Conservation (phyloP, 768 basidiomycete genomes). For the Polyporus arcularius region DNA sequence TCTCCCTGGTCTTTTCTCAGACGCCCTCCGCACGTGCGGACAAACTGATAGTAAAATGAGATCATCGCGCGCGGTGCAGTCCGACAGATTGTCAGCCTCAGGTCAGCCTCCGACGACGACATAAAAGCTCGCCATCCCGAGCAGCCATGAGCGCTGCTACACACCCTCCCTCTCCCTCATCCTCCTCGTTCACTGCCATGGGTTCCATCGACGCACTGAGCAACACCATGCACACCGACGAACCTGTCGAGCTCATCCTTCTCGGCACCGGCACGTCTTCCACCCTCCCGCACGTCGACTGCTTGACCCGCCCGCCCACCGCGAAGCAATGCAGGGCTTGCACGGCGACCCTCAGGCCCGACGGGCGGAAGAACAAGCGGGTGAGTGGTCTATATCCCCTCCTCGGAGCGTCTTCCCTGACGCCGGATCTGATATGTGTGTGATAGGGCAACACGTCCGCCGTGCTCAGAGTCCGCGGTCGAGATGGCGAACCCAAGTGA, state of each 20-base stretch:
- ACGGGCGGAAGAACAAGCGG: constrained; percentile 81
- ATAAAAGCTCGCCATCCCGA: constrained; percentile 5
- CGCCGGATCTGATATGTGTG: constrained; percentile 7
- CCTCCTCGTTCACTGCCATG: constrained; percentile 1
- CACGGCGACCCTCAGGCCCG: constrained; percentile 61
- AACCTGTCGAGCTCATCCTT: constrained; percentile 66
- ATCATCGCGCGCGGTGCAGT: constrained; percentile 8
- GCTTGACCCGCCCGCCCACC: constrained; percentile 69
- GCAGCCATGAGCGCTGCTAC: neutral
- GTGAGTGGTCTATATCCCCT: constrained; percentile 21
- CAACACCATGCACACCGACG: constrained; percentile 1
- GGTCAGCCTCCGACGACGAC: neutral
- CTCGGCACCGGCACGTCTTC: constrained; percentile 84
- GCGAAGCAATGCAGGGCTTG: constrained; percentile 61
- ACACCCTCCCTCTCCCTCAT: neutral
- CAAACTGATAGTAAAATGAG: constrained; percentile 4
- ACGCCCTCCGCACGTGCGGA: constrained; percentile 15
- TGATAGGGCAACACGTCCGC: constrained; percentile 71
- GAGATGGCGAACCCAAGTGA: constrained; percentile 49
- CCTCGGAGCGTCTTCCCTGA: neutral
- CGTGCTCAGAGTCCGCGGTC: constrained; percentile 51
- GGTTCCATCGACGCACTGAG: constrained; percentile 15
- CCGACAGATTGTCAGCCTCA: constrained; percentile 1
- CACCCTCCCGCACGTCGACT: constrained; percentile 67
- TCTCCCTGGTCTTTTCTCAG: neutral